Conservation (phyloP, 2,329 filamentous ascomycete species). For the Ilyonectria robusta region DNA sequence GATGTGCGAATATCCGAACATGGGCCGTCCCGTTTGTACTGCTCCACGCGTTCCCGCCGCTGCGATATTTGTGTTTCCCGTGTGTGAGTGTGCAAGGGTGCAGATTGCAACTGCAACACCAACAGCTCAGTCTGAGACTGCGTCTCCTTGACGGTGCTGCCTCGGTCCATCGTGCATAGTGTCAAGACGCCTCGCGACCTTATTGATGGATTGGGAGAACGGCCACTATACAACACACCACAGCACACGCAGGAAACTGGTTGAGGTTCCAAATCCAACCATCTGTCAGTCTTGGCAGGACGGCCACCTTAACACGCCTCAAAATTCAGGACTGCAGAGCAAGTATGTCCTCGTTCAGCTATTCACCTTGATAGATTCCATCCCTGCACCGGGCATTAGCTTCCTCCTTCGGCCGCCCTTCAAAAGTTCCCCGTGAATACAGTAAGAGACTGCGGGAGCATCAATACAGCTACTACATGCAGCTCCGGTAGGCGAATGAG, state of each 20-base stretch:
- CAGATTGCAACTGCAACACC: not conserved
- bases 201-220: not conserved
- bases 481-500: not conserved
- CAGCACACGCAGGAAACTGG: not conserved
- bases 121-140: not conserved
- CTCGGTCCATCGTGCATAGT: not conserved
- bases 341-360: not conserved
- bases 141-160: no score
- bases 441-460: not conserved
- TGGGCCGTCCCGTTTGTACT: not conserved
- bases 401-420: not conserved
- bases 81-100: not conserved
- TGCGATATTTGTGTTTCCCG: not conserved
- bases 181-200: not conserved
- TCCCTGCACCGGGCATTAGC: not conserved
- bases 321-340: not conserved
- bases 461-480: not conserved
- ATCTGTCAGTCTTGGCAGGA: not conserved
- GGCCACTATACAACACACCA: not conserved
- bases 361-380: not conserved
- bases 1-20: not conserved
- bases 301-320: not conserved
- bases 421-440: conserved; percentile 1
- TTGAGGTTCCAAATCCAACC: not conserved
- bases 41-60: not conserved